Conservation (phyloP, 2,329 filamentous ascomycete genomes). For the Hypoxylon sp. region DNA sequence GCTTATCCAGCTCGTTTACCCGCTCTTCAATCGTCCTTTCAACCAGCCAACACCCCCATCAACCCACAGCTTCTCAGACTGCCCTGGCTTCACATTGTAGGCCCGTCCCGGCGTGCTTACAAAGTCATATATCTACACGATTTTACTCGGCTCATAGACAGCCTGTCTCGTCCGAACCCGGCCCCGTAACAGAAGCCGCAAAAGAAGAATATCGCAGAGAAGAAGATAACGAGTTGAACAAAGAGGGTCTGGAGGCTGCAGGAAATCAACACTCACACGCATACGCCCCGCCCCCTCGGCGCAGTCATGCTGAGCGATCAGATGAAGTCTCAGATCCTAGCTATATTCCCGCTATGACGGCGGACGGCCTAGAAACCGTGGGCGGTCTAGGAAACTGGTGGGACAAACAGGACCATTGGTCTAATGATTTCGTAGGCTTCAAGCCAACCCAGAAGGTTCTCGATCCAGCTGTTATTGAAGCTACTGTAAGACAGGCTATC, state of each 20-base stretch:
- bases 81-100: slow-evolving; percentile 21
- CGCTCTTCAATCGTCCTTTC: slow-evolving; percentile 34
- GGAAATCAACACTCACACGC: slow-evolving; percentile 7
- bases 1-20: slow-evolving; percentile 32
- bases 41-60: slow-evolving; percentile 41
- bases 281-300: slow-evolving; percentile 41
- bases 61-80: slow-evolving; percentile 33
- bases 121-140: slow-evolving; percentile 24
- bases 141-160: slow-evolving; percentile 45
- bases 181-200: slow-evolving; percentile 2
- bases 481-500: slow-evolving; percentile 62
- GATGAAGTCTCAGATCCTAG: slow-evolving; percentile 50
- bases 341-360: slow-evolving; percentile 62
- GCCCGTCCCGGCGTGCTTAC: slow-evolving; percentile 18
- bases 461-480: slow-evolving; percentile 60
- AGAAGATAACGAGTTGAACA: slow-evolving; percentile 4
- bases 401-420: slow-evolving; percentile 66
- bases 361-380: slow-evolving; percentile 61
- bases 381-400: slow-evolving; percentile 64
- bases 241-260: slow-evolving; percentile 16
- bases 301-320: slow-evolving; percentile 46
- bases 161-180: slow-evolving; percentile 2
- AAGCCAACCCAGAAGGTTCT: slow-evolving; percentile 53
- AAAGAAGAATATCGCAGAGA: slow-evolving; percentile 8
- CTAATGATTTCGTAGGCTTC: slow-evolving; percentile 61